Conservation (phyloP, 371 early-diverging fungal genomes). For the Dichotomocladium elegans region DNA sequence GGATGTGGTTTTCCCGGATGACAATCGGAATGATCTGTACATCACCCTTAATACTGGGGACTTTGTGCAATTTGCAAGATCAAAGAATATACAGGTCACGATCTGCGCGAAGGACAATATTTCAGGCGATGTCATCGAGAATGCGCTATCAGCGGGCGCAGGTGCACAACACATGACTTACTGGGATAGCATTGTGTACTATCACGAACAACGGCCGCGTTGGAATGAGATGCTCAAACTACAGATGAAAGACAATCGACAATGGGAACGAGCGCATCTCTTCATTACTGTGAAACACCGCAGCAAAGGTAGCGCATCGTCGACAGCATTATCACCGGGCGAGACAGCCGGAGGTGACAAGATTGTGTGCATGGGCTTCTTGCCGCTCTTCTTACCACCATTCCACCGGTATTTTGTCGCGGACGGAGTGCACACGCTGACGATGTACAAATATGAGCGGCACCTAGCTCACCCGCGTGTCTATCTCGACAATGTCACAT, state of each 20-base stretch:
- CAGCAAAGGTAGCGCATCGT: slow-evolving; percentile 19
- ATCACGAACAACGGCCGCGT: slow-evolving; percentile 59
- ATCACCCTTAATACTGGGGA: slow-evolving; percentile 62
- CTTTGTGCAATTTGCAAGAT: slow-evolving; percentile 50
- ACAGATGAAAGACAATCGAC: slow-evolving; percentile 40
- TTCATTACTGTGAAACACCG: slow-evolving; percentile 59
- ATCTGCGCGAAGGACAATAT: slow-evolving; percentile 55
- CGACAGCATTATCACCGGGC: too few relatives aligned
- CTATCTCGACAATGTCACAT: slow-evolving; percentile 44
- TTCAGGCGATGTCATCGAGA: slow-evolving; percentile 53
- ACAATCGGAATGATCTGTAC: slow-evolving; percentile 61
- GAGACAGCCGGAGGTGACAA: slow-evolving; percentile 29
- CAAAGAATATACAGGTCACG: slow-evolving; percentile 60
- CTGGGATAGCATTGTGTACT: slow-evolving; percentile 65
- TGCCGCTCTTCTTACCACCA: slow-evolving; percentile 61
- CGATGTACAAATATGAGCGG: slow-evolving; percentile 65
- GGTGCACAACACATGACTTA: slow-evolving; percentile 36
- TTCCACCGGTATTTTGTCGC: slow-evolving; percentile 54
- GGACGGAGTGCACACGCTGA: slow-evolving; percentile 58
- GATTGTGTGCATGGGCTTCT: slow-evolving; percentile 47
- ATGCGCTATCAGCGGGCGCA: slow-evolving; percentile 55
- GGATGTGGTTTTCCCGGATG: slow-evolving; percentile 64
- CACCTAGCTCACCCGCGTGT: slow-evolving; percentile 30
- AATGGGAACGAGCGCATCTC: slow-evolving; percentile 58
- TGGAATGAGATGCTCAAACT: slow-evolving; percentile 71